phyloP scores from a whole-genome alignment of 495 filamentous ascomycete genomes.

The Xylaria longipes region DNA sequence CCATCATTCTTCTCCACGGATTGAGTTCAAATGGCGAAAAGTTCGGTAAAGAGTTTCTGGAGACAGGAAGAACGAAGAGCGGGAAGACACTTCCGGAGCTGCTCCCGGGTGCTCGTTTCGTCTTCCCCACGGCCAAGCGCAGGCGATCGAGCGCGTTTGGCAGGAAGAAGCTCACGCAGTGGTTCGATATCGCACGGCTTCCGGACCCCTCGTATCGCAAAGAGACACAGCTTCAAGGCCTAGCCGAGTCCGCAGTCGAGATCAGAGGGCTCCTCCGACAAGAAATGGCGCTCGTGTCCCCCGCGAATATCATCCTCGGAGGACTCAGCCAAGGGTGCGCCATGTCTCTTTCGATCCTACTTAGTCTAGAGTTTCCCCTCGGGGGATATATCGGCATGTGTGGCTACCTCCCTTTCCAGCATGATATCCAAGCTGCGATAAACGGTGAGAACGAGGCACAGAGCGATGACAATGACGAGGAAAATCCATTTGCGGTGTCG shows the following conservation, averaged over 20 bases:
- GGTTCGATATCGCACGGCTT: constrained; percentile 60
- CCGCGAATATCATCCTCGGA: neutral
- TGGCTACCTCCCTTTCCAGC: constrained; percentile 4
- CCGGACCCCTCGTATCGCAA: constrained; percentile 45
- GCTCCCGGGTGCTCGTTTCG: constrained; percentile 23
- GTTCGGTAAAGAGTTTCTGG: constrained; percentile 56
- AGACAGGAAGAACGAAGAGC: constrained; percentile 26
- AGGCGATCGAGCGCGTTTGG: constrained; percentile 43
- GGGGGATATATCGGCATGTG: neutral
- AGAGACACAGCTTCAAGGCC: constrained; percentile 50
- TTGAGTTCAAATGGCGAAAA: constrained; percentile 56
- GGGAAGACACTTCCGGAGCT: neutral
- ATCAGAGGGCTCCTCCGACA: neutral
- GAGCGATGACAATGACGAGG: neutral
- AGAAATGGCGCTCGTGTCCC: neutral
- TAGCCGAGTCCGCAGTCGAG: constrained; percentile 18
- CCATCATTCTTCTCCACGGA: constrained; percentile 62
- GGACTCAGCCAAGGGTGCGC: neutral
- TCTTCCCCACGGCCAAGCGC: constrained; percentile 54
- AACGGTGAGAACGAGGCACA: neutral
- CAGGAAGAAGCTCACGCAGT: constrained; percentile 51
- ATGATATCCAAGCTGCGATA: neutral
- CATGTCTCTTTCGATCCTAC: neutral
- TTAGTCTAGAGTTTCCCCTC: neutral
- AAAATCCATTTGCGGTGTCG: neutral